These are phyloP conservation scores for Phytomonas sp. DNA, from an alignment of 208 protist species.

Conservation along the genomic window DNA sequence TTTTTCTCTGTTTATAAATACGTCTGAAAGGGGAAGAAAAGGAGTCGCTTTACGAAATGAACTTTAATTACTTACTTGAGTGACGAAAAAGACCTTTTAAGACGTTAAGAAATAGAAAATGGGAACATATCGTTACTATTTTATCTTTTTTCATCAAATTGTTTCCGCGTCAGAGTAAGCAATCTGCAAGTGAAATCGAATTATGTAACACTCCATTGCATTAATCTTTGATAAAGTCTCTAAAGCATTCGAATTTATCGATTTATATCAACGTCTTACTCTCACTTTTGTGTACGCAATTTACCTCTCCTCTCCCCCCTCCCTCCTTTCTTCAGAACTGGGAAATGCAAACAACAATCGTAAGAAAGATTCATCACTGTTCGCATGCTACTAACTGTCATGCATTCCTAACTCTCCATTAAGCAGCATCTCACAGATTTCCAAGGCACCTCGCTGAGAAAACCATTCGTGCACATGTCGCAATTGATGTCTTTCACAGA, in stretches of 20 bases:
- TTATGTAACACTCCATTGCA: conserved; percentile 1
- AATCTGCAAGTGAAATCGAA: background rate
- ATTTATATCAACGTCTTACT: background rate
- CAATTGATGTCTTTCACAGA: background rate
- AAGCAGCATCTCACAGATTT: background rate
- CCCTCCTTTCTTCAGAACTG: background rate
- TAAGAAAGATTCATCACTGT: background rate
- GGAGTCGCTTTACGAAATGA: no score
- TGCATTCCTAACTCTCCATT: background rate
- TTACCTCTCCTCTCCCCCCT: background rate
- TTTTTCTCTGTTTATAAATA: background rate
- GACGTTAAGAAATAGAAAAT: background rate
- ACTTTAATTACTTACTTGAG: no score
- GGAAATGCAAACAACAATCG: background rate
- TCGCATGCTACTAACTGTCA: background rate
- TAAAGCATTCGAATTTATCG: background rate
- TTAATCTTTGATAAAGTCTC: background rate
- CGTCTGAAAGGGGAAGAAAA: background rate
- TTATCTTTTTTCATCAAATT: background rate
- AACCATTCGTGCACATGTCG: background rate
- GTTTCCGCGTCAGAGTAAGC: background rate
- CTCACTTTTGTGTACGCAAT: background rate
- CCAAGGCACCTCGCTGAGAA: background rate
- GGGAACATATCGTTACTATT: background rate
- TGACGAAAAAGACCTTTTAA: no score